Conservation (phyloP, 768 basidiomycete species). For the Kwoniella dendrophila region DNA sequence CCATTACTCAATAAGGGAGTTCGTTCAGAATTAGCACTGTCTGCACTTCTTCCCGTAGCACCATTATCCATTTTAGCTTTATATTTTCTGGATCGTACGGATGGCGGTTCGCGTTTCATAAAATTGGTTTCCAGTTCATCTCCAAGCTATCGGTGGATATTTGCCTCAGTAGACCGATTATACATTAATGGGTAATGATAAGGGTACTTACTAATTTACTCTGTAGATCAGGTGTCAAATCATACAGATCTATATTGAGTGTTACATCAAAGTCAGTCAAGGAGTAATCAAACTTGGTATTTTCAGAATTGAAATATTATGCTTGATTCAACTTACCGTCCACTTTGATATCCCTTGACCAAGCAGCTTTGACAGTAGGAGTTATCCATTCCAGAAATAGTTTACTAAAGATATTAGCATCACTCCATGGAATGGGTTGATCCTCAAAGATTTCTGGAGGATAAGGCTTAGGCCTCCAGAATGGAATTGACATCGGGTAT, state of each 20-base stretch:
- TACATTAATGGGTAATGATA: not conserved
- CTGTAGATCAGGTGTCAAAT: slow-evolving; percentile 16
- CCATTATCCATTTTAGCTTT: not conserved
- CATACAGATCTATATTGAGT: slow-evolving; percentile 34
- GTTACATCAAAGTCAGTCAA: not conserved
- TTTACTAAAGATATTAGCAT: slow-evolving; percentile 29
- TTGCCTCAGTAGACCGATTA: not conserved
- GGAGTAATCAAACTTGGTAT: not conserved
- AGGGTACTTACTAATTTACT: slow-evolving; percentile 29
- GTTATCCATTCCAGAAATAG: slow-evolving; percentile 39
- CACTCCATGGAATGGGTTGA: slow-evolving; percentile 20
- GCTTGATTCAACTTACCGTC: slow-evolving; percentile 17
- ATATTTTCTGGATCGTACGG: slow-evolving; percentile 7
- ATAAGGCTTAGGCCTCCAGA: slow-evolving; percentile 30
- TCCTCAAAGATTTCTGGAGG: slow-evolving; percentile 29
- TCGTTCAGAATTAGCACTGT: slow-evolving; percentile 5
- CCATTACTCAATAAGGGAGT: slow-evolving; percentile 24
- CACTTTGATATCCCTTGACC: slow-evolving; percentile 32
- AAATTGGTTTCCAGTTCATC: slow-evolving; percentile 19
- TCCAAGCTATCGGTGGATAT: slow-evolving; percentile 15
- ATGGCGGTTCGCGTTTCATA: slow-evolving; percentile 22
- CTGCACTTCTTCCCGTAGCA: slow-evolving; percentile 13
- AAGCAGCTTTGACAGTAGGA: slow-evolving; percentile 37
- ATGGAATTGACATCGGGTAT: slow-evolving; percentile 45
- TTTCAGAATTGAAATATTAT: not conserved